Conservation (phyloP, 805 yeast genomes). For the Zygoascus tannicola region DNA sequence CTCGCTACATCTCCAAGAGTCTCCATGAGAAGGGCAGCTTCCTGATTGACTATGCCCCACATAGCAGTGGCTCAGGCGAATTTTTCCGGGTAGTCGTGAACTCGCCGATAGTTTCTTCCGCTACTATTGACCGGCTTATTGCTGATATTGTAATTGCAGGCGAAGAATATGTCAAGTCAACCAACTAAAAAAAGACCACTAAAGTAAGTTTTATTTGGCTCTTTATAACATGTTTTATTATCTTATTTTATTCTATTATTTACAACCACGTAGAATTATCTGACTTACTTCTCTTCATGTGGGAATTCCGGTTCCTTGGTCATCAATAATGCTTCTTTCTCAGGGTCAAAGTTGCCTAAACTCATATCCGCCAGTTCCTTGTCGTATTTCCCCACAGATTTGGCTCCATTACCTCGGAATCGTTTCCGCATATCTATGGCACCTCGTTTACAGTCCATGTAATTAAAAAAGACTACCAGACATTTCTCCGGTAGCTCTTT, state of each 20-base stretch:
- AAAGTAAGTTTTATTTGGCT: not conserved
- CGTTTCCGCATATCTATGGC: constrained; percentile 43
- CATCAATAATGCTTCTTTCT: constrained; percentile 69
- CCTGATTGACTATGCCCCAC: constrained; percentile 71
- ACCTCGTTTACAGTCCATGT: constrained; percentile 64
- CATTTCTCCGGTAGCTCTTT: constrained; percentile 81
- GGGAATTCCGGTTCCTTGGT: constrained; percentile 18
- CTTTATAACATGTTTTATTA: not conserved
- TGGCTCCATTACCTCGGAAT: constrained; percentile 87
- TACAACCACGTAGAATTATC: not conserved
- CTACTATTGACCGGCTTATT: constrained; percentile 38
- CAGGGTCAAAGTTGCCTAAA: constrained; percentile 72
- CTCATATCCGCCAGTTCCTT: constrained; percentile 74
- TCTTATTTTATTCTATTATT: not conserved
- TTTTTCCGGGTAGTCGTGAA: constrained; percentile 80
- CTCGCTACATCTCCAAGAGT: constrained; percentile 52
- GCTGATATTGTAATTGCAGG: constrained; percentile 34
- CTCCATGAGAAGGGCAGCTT: constrained; percentile 58
- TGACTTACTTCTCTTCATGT: not conserved
- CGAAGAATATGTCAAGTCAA: no score
- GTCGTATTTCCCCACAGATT: constrained; percentile 87
- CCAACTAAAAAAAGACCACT: not conserved
- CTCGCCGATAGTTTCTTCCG: constrained; percentile 47
- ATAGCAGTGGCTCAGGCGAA: constrained; percentile 50
- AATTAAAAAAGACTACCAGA: constrained; percentile 71